Evolutionary conservation across 371 early-diverging fungal genomes (phyloP), one percentile per base, ranked within the genome.

Genomic region (Rhizopus arrhizus): DNA sequence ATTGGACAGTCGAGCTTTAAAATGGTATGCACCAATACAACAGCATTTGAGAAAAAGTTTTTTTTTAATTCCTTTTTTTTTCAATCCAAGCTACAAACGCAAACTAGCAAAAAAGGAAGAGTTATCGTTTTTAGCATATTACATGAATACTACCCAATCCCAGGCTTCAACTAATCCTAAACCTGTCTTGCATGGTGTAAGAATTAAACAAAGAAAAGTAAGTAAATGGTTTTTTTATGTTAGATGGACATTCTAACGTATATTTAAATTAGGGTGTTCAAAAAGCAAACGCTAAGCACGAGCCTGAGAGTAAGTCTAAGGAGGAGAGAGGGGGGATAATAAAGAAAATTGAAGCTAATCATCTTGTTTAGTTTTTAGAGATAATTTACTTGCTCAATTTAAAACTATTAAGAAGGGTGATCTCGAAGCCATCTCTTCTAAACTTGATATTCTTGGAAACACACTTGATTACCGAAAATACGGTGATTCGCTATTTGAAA

Each of bases 381-480:
- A 90, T 76, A 81, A 77, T 68, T 75, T 91, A 80, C 82, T 91
- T 68, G 74, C 80, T 60, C 77, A 84, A 67, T 74, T 90, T 55
- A 70, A 73, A 35, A 68, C 77, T 50, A 77, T 83, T 45, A 73
- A 84, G 52, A 84, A 87, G 57, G 88, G 85, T 55, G 83, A 91
- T 72, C 89, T 90, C 74, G 84, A 88, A 52, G 84, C 81, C 55
- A 77, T 92, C 57, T 83, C 89, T 40, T 58, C 77, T 67, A 83
- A 84, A 64, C 86, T 96, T 64, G 96, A 96, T 78, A 69, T 72
- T 34, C 88, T 89, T 54, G 93, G 90, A 58, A 90, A 91, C 64
- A 91, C 91, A 65, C 88, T 95, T 67, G 95, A 95, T 67, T 93
- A 91, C 82, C 90, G 92, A 73, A 89, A 92, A 70, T 96, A 96